Percentiles rank a stretch among this genome's conserved stretches.
Conservation (phyloP, 805 yeast species). For the Candida berthetii region DNA sequence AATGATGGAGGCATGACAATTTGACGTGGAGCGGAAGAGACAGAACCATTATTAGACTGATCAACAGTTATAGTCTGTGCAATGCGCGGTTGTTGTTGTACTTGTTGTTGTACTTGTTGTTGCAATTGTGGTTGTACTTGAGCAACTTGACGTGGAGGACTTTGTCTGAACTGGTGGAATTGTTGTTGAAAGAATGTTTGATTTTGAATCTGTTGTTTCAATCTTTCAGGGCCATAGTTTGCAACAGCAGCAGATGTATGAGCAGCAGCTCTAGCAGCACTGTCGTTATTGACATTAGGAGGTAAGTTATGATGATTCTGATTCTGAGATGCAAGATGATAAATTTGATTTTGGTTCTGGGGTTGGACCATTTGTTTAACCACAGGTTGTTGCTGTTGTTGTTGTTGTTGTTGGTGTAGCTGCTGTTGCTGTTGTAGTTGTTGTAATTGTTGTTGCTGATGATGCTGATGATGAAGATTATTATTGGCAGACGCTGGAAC, state of each 20-base stretch:
- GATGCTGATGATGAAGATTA: conserved; percentile 1
- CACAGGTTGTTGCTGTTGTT: not conserved
- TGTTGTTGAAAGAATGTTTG: not conserved
- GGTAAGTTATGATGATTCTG: not conserved
- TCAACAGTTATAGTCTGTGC: not conserved
- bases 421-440: conserved; percentile 1
- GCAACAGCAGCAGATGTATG: too few species aligned
- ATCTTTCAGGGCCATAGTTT: not conserved
- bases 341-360: too few species aligned
- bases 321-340: too few species aligned
- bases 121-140: too few species aligned
- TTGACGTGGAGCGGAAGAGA: not conserved
- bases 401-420: conserved; percentile 3
- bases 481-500: too few species aligned
- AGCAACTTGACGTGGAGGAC: too few species aligned
- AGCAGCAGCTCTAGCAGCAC: not conserved
- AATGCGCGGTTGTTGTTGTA: not conserved
- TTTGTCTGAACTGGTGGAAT: not conserved
- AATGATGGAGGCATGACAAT: not conserved
- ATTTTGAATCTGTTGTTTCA: not conserved
- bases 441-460: conserved; percentile 5
- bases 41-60: not conserved
- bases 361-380: not conserved
- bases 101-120: too few species aligned
- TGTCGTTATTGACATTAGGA: too few species aligned